These are phyloP conservation scores for Pythium vanterpoolii DNA, from an alignment of 352 stramenopile genomes.

Conservation along the genomic window DNA sequence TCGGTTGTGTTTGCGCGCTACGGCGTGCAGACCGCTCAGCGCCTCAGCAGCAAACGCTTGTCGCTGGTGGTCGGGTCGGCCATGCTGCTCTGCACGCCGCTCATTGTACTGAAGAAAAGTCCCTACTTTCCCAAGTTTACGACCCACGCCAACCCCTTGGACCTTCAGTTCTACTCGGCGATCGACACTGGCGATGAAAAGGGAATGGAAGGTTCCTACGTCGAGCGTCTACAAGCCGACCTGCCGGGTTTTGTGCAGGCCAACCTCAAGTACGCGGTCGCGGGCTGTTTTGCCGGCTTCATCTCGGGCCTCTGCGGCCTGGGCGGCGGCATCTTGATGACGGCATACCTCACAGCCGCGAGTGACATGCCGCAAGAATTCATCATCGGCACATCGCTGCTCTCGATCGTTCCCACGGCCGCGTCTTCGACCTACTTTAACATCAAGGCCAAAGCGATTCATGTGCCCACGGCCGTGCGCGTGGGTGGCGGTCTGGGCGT, in stretches of 20 bases:
- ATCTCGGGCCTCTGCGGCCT: constrained; percentile 82
- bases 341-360: constrained; percentile 76
- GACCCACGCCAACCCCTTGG: constrained; percentile 43
- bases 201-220: constrained; percentile 32
- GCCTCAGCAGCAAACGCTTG: constrained; percentile 67
- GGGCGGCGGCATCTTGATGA: constrained; percentile 84
- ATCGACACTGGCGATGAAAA: not conserved
- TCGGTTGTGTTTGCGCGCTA: constrained; percentile 77
- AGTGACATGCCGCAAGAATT: constrained; percentile 83
- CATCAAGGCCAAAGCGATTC: constrained; percentile 71
- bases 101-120: constrained; percentile 85
- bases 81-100: constrained; percentile 73
- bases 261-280: constrained; percentile 78
- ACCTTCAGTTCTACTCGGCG: constrained; percentile 73
- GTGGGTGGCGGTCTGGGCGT: constrained; percentile 61
- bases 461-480: constrained; percentile 63
- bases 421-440: constrained; percentile 82
- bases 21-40: constrained; percentile 73
- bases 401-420: constrained; percentile 79
- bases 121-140: constrained; percentile 74
- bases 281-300: constrained; percentile 70
- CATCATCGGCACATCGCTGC: constrained; percentile 82
- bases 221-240: constrained; percentile 39
- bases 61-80: constrained; percentile 71
- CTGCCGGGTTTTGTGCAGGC: constrained; percentile 39